Base-by-base conservation (phyloP, 805 yeast species). In the Ogataea nonfermentans region DNA sequence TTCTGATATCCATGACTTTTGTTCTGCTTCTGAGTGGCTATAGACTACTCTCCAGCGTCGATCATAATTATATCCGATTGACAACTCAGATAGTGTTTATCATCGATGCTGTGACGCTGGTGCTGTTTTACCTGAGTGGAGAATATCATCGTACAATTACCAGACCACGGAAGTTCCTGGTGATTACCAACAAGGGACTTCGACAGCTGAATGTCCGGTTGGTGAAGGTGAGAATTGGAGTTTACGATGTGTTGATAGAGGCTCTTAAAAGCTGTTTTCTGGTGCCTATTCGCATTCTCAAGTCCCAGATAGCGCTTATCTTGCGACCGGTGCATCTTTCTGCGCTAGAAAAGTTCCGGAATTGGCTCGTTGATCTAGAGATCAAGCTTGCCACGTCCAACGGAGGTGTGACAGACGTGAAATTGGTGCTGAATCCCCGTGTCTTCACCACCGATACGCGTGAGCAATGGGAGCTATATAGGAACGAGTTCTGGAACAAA, bases 381-480 rank as follows among this genome's bases (percentile, higher is more conserved):
- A 44, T 50, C 33, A 54, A 43, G 46, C 43, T 50, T 25, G 48
- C 44, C n/a, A 46, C 53, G 33, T 62, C 74, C 4, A 63, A 83
- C 44, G 70, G 76, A n/a, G 95, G 95, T 0, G 79, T 84, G 6
- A 74, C 76, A 17, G 88, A 85, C 49, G 88, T 90, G 9, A 90
- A 89, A 58, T 59, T 93, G 7, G 84, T 87, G 8, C 67, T 93
- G 40, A 82, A 83, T 42, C 84, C 97, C 3, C 68, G 96, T 35
- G 81, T 81, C 1, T 93, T 91, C 62, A 78, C 78, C 44, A 79
- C 93, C 0, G 90, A 84, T 34, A 77, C 84, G 6, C 73, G 96
- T 47, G 96, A 90, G 59, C 90, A 88, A 8, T 91, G 99, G 98
- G 99, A 91, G 55, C 62, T 88, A 28, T 91, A 90, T 55, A 66